Evolutionary conservation across 2,329 filamentous ascomycete genomes (phyloP), one percentile per base, ranked within the genome.

Genomic region (Alternaria arborescens): DNA sequence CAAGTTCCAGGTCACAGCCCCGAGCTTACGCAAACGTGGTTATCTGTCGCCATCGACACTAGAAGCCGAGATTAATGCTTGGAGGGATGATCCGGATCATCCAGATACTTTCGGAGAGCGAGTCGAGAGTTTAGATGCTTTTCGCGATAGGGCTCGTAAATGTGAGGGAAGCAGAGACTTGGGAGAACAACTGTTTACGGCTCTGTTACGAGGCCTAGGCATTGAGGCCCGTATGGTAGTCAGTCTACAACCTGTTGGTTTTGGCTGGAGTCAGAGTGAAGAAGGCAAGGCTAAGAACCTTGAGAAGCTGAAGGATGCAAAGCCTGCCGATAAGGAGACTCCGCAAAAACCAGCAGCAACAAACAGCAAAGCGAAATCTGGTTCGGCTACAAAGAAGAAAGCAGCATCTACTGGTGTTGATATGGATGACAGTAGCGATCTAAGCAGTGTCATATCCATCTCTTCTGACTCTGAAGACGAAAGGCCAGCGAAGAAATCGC

Each of bases 201-300:
- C 93, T 3, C 80, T 99, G 8, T 77, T 97, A 22, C 85, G 95
- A 65, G 93, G 89, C 0, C 75, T 98, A 11, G 92, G 92, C 0
- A 81, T 98, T 3, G 93, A 97, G 71, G 88, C 92, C 11, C 86
- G 94, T 30, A 86, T 98, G 83, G 88, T 98, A 3, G 89, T 89
- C 10, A 97, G 88, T 73, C 76, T 99, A 41, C 95, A 98, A 73
- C 90, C 93, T 1, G 80, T 92, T 22, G 95, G 95, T 0, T 97
- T 96, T 77, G 93, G 93, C 2, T 98, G 93, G 89, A 96, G 88
- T 62, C 96, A 94, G 76, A 80, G 85, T 11, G 95, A 99, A 78
- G 91, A 95, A 52, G 92, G 91, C 5, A 86, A 87, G 12, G 71
- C 82, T 8, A 77, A 74, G 67, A 85, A 72, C 38, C 43, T 76